Percentiles rank a stretch among this genome's conserved stretches.
phyloP scores from a whole-genome alignment of 2,329 filamentous ascomycete species.

The Nothomitra cinnamomea region DNA sequence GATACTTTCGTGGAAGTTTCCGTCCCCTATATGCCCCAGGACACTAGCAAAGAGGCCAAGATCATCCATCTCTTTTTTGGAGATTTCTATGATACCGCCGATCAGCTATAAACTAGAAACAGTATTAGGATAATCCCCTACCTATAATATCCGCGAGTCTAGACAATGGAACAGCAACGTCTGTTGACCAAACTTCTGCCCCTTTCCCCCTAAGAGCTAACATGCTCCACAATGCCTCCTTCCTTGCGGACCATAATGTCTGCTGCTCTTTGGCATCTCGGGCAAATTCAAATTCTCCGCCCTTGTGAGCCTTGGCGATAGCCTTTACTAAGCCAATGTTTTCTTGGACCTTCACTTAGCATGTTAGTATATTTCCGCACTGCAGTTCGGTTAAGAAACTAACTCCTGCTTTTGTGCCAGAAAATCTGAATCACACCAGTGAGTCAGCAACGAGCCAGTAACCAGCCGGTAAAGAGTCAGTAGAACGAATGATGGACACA shows the following conservation, averaged over 20 bases:
- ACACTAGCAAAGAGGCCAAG: constrained; percentile 76
- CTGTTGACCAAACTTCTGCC: constrained; percentile 42
- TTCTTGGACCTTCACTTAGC: constrained; percentile 40
- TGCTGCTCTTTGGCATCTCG: constrained; percentile 35
- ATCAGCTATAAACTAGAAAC: not conserved
- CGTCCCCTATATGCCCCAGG: constrained; percentile 79
- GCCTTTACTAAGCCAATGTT: constrained; percentile 52
- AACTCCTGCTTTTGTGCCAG: constrained; percentile 54
- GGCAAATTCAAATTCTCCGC: constrained; percentile 37
- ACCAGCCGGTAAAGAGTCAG: too few species aligned
- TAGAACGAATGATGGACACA: too few species aligned
- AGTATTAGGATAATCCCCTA: constrained; percentile 13
- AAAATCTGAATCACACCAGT: constrained; percentile 30
- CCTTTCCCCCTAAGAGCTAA: constrained; percentile 36
- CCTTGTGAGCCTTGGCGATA: constrained; percentile 45
- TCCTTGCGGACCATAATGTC: constrained; percentile 41
- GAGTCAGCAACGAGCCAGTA: not conserved
- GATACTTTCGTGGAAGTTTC: constrained; percentile 88
- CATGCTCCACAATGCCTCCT: constrained; percentile 45
- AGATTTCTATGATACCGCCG: constrained; percentile 39
- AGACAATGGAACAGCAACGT: constrained; percentile 44
- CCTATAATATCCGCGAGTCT: constrained; percentile 44
- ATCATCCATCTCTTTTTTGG: constrained; percentile 77
- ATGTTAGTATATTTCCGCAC: not conserved
- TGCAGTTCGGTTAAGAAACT: constrained; percentile 6